phyloP scores from a whole-genome alignment of 1,284 basidiomycete genomes.

The Sparassis latifolia region DNA sequence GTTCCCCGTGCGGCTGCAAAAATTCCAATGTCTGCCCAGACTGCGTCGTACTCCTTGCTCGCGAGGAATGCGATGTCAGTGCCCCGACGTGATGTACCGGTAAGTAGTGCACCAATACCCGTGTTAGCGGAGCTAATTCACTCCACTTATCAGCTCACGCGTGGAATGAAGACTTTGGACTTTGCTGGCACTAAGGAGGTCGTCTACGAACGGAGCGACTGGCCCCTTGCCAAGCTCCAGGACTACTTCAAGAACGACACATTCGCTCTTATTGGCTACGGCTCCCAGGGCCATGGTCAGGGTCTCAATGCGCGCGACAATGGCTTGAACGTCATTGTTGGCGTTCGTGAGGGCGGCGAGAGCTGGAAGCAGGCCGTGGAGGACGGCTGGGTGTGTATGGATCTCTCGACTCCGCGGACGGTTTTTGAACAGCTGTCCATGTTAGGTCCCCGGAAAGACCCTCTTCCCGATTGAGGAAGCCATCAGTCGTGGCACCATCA shows the following conservation, averaged over 20 bases:
- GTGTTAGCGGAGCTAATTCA: slow-evolving; percentile 11
- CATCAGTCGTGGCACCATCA: slow-evolving; percentile 92
- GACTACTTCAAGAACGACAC: slow-evolving; percentile 99
- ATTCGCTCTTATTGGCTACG: slow-evolving; percentile 97
- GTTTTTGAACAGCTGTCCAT: not conserved
- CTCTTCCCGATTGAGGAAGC: slow-evolving; percentile 99
- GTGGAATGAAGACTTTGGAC: slow-evolving; percentile 95
- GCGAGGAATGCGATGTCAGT: slow-evolving; percentile 38
- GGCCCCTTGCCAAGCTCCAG: slow-evolving; percentile 96
- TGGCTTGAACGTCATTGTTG: slow-evolving; percentile 97
- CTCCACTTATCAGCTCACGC: slow-evolving; percentile 23
- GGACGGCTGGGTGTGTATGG: slow-evolving; percentile 85
- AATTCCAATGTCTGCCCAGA: slow-evolving; percentile 38
- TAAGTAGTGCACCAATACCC: too few relatives aligned
- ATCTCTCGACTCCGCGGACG: not conserved
- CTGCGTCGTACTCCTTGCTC: slow-evolving; percentile 72
- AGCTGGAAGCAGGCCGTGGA: slow-evolving; percentile 94
- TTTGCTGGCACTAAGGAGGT: slow-evolving; percentile 95
- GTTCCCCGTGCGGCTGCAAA: slow-evolving; percentile 42
- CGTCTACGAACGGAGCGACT: slow-evolving; percentile 97
- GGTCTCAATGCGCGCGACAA: slow-evolving; percentile 99
- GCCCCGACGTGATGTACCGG: too few relatives aligned
- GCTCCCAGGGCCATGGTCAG: slow-evolving; percentile 98
- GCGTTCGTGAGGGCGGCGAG: slow-evolving; percentile 95
- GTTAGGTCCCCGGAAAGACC: slow-evolving; percentile 88